Base-by-base conservation (phyloP, 2,329 filamentous ascomycete genomes). In the Fusarium haematococcum region DNA sequence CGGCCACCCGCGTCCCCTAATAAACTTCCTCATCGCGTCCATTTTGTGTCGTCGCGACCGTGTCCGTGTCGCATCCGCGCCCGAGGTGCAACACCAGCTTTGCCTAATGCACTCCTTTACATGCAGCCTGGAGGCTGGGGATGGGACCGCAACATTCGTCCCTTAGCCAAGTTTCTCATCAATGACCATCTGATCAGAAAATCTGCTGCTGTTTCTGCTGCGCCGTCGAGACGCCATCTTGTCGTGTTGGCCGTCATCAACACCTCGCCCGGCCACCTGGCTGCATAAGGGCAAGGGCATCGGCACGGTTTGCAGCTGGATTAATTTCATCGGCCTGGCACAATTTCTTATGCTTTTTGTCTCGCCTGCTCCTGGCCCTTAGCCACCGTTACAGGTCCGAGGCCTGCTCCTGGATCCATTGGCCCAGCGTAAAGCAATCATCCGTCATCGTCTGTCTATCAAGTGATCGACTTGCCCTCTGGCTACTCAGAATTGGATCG, bases 1-100 rank as follows among this genome's bases (percentile, higher is more conserved):
- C 59, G 76, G 54, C 76, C 74, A 78, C 54, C 76, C 76, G 76
- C 76, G 76, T 67, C 57, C 32, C 30, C 35, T 58, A 37, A 45
- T 50, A 25, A 35, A 60, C 65, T 58, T 25, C 27, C n/a, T 63
- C 64, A 54, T 73, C 75, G 75, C 65, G 74, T 77, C 37, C 39
- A n/a, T 57, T 27, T 56, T 66, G 62, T 65, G 61, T 50, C 14
- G 23, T 41, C 59, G 66, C 59, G 69, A 64, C 35, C 75, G 75
- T 77, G 74, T 72, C 68, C 70, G 73, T 75, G 71, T 73, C 57
- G 65, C 43, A 70, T 35, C 65, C 73, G 75, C 64, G 65, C 57
- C 41, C 50, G 52, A 54, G 54, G 65, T 70, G 63, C 61, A 60
- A 65, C 65, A 52, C 58, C 65, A 18, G 48, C 39, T 37, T 56